phyloP scores from a whole-genome alignment of 2,329 filamentous ascomycete genomes.

The Penicillium sp. region DNA sequence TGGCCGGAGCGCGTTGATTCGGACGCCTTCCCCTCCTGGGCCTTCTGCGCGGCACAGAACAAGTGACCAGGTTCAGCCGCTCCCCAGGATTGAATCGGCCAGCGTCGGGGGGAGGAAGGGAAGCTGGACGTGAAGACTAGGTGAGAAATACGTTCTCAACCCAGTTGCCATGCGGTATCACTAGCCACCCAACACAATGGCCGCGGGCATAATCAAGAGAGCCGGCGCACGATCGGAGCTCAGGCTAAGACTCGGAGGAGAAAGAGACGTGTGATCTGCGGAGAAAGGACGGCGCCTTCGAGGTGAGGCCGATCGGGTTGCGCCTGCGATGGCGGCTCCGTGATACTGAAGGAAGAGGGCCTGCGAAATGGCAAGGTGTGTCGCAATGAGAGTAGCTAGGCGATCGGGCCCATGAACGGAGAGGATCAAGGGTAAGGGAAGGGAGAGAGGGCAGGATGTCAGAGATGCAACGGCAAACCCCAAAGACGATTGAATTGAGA shows the following conservation, averaged over 20 bases:
- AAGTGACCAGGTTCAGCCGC: constrained; percentile 24
- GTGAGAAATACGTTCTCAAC: constrained; percentile 23
- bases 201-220: constrained; percentile 30
- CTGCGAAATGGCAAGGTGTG: neutral
- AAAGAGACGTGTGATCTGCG: neutral
- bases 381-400: neutral
- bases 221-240: constrained; percentile 10
- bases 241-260: neutral
- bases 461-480: constrained; percentile 11
- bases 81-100: constrained; percentile 22
- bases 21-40: constrained; percentile 34
- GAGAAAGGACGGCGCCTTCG: neutral
- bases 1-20: constrained; percentile 17
- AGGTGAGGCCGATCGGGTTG: constrained; percentile 1
- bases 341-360: neutral
- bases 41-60: constrained; percentile 33
- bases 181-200: constrained; percentile 20
- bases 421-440: neutral
- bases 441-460: neutral
- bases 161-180: constrained; percentile 35
- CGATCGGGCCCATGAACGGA: neutral
- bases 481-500: constrained; percentile 17
- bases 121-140: constrained; percentile 24
- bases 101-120: constrained; percentile 30
- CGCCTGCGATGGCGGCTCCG: neutral